Evolutionary conservation across 257 asterid genomes (phyloP), one percentile per base, ranked within the genome.

Genomic region (Lantana camara): DNA sequence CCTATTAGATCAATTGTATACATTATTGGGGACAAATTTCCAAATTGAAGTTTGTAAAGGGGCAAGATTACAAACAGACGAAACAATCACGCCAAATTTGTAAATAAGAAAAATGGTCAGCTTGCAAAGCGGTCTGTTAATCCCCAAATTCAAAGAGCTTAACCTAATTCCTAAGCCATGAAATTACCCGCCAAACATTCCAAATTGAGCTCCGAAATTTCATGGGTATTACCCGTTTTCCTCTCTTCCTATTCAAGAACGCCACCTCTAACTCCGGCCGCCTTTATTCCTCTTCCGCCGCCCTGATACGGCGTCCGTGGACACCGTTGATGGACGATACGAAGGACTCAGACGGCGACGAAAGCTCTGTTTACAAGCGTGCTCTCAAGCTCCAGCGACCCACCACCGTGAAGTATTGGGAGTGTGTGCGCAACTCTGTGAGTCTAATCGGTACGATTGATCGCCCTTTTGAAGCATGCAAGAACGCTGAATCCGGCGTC

Each of bases 381-480:
- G 79, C 85, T 15, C 89, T 82, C 69, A 83, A 77, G 82, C 67
- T 73, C 59, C 88, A 89, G 77, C 77, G 80, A 34, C 96, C 94
- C 17, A 66, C 78, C 66, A 83, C 88, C 46, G 45, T 86, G 16
- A 3, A 2, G 37, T 75, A 69, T 49, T 21, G 57, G 5, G 53
- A 29, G 4, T 65, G 21, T 9, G 65, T 80, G 34, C 63, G 7
- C 20, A 91, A 85, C 80, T 83, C 80, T 0, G 85, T 84, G 23
- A 91, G 89, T 80, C 79, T 88, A 67, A 91, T 91, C n/a, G 97
- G 97, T 22, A 72, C 63, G 9, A 60, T 85, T 9, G 40, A 12
- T 3, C 0, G 0, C 19, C 86, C 84, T 22, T 24, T 84, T 30
- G 64, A 0, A 70, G 49, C 47, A 27, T 13, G 57, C 46, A 77